These are phyloP conservation scores for Backusella liffmaniae DNA, from an alignment of 192 early-diverging fungal species.

Conservation along the genomic window DNA sequence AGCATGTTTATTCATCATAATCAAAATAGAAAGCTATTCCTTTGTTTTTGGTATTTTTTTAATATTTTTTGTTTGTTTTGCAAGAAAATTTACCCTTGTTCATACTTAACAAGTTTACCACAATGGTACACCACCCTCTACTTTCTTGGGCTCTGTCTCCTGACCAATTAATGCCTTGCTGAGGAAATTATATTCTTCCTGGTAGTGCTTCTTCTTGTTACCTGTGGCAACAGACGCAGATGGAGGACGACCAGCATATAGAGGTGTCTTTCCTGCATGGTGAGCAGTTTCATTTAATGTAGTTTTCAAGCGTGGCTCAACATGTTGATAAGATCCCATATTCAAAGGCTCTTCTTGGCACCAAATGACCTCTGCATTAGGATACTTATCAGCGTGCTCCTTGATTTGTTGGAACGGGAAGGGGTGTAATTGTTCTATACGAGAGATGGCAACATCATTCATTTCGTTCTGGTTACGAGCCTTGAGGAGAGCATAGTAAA, in stretches of 20 bases:
- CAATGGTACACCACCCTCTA: constrained; percentile 69
- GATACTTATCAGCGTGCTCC: constrained; percentile 85
- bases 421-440: constrained; percentile 91
- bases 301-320: constrained; percentile 84
- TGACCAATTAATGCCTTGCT: constrained; percentile 71
- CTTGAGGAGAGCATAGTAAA: constrained; percentile 89
- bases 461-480: constrained; percentile 90
- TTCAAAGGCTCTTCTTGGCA: constrained; percentile 95
- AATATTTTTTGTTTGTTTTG: not conserved
- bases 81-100: not conserved
- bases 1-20: not conserved
- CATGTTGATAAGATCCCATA: constrained; percentile 86
- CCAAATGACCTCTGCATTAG: constrained; percentile 88
- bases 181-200: constrained; percentile 73
- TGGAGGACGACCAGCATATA: constrained; percentile 79
- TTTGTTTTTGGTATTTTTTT: not conserved
- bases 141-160: constrained; percentile 59
- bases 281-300: constrained; percentile 67
- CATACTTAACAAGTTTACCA: constrained; percentile 37
- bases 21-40: not conserved
- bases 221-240: constrained; percentile 88
- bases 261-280: constrained; percentile 49
- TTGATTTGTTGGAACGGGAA: constrained; percentile 95
- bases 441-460: constrained; percentile 84
- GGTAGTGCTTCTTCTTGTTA: constrained; percentile 90